Evolutionary conservation across 495 filamentous ascomycete species (phyloP).

Genomic region (Daldinia caldariorum): DNA sequence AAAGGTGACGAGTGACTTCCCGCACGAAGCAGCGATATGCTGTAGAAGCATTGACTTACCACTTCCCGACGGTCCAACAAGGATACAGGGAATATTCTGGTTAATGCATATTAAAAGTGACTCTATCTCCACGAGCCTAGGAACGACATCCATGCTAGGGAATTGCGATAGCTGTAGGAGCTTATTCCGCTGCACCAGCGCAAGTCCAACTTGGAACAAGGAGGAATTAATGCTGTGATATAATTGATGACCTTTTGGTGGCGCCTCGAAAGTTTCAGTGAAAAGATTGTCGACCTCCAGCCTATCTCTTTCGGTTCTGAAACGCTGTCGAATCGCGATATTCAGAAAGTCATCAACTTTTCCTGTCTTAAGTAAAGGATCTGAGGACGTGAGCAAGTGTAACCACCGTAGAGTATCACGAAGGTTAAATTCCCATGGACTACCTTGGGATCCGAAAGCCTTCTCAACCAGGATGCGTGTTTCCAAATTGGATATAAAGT

Average conservation of each 20-base stretch:
- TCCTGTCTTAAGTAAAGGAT: slow-evolving; percentile 63
- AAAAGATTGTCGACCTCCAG: slow-evolving; percentile 71
- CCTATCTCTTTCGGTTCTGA: slow-evolving; percentile 76
- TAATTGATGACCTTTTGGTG: slow-evolving; percentile 66
- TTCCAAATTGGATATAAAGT: slow-evolving; percentile 82
- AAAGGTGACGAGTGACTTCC: slow-evolving; percentile 77
- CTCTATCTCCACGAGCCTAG: slow-evolving; percentile 75
- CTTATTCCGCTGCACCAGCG: slow-evolving; percentile 68
- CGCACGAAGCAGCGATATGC: slow-evolving; percentile 79
- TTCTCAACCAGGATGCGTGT: slow-evolving; percentile 70
- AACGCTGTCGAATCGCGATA: slow-evolving; percentile 87
- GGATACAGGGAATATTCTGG: slow-evolving; percentile 85
- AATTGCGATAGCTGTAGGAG: slow-evolving; percentile 64
- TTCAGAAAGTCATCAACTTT: slow-evolving; percentile 76
- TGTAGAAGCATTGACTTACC: slow-evolving; percentile 85
- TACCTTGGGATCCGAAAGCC: slow-evolving; percentile 78
- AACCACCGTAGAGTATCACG: slow-evolving; percentile 93
- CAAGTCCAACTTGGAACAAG: slow-evolving; percentile 78
- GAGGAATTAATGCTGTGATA: slow-evolving; percentile 65
- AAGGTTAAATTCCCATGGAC: slow-evolving; percentile 97
- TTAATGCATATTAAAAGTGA: slow-evolving; percentile 87
- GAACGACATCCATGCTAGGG: slow-evolving; percentile 65
- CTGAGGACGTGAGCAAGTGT: slow-evolving; percentile 68
- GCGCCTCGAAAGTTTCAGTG: slow-evolving; percentile 50
- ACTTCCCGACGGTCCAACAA: slow-evolving; percentile 85